A percentile compares a stretch with the other conserved stretches of the same genome.
Conservation (phyloP, 371 early-diverging fungal species). For the Cokeromyces recurvatus region DNA sequence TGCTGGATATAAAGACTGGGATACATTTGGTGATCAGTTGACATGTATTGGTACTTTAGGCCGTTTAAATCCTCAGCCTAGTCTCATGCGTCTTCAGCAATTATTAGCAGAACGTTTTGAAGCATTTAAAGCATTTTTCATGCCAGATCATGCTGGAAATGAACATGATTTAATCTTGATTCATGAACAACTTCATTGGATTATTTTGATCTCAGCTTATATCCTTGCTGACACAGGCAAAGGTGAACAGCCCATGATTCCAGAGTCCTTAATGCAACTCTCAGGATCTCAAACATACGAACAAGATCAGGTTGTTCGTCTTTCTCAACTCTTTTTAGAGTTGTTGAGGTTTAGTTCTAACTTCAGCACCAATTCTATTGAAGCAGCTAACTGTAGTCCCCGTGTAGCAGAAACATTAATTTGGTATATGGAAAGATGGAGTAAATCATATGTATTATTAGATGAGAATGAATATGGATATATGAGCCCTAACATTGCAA, state of each 20-base stretch:
- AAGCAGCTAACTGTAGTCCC: conserved; percentile 69
- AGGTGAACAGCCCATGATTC: conserved; percentile 75
- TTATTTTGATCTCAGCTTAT: conserved; percentile 62
- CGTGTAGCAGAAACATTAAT: conserved; percentile 66
- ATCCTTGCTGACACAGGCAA: conserved; percentile 62
- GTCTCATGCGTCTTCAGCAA: conserved; percentile 43
- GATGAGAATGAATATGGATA: conserved; percentile 56
- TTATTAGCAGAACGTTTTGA: conserved; percentile 48
- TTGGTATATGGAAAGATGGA: conserved; percentile 78
- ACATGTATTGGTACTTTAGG: conserved; percentile 62
- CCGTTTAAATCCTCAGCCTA: conserved; percentile 53
- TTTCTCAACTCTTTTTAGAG: conserved; percentile 52
- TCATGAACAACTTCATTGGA: conserved; percentile 75
- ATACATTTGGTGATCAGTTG: conserved; percentile 73
- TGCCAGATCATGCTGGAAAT: neutral
- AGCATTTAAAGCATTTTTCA: conserved; percentile 39
- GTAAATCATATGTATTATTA: conserved; percentile 63
- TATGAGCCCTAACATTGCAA: conserved; percentile 52
- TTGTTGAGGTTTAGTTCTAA: conserved; percentile 35
- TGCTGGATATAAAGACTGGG: conserved; percentile 65
- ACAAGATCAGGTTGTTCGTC: conserved; percentile 51
- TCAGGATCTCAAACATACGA: conserved; percentile 50
- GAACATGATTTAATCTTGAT: conserved; percentile 30
- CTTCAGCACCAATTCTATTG: conserved; percentile 34
- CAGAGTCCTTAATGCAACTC: conserved; percentile 55